Evolutionary conservation across 257 asterid species (phyloP), one percentile per base, ranked within the genome.

Genomic region (Primulina tabacum): DNA sequence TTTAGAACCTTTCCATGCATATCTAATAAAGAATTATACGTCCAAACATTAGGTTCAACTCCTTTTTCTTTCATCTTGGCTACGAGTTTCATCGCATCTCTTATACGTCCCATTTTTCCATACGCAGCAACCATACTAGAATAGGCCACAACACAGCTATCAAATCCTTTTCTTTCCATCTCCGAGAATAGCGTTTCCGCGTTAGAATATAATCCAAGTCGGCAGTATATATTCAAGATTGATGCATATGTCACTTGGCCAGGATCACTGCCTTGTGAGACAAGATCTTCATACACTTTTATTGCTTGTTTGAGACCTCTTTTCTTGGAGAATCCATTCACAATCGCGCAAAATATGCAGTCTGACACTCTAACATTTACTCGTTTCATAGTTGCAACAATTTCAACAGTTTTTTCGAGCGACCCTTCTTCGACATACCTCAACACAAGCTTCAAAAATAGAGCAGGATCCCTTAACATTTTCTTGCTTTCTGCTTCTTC

Each of bases 231-330:
- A 57, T 77, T 84, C 6, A 81, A 72, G 29, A 84, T 74, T 5
- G 97, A 93, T 14, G 99, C 95, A 29, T 85, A 91, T 28, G 99
- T 89, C 56, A 90, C 97, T 76, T 94, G 97, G n/a, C 99, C 99
- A 0, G 97, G 92, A 56, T 86, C 96, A 30, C 82, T 78, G 28
- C 87, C 94, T 18, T 64, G 82, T 62, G 29, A 8, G 2, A 81
- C 53, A 1, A 94, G 90, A 62, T 85, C 78, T 21, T 88, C 96
- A 8, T 89, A 94, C 47, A 85, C 91, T 67, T 76, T 55, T 0
- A 63, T 75, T 12, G 96, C 92, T 7, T 77, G 69, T 40, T 53
- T 72, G 0, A 69, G 76, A 29, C 96, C 96, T 72, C 88, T 68
- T 78, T 71, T 86, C 78, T 76, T 89, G 0, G 87, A 78, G 62